phyloP scores from a whole-genome alignment of 2,329 filamentous ascomycete species.

The Trichoderma polysporum region DNA sequence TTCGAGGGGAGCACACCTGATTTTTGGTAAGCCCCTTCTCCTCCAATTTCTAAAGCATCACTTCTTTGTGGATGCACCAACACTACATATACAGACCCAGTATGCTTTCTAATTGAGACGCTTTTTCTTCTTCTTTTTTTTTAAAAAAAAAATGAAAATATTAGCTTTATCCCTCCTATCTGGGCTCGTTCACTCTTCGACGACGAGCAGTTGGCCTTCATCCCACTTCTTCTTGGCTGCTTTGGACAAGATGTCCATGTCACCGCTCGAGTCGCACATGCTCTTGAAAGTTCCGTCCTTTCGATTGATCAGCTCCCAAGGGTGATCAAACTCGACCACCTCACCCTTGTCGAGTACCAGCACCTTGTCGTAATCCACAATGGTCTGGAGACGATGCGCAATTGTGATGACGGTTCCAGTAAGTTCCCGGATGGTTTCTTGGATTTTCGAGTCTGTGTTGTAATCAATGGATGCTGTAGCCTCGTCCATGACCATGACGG shows the following conservation, averaged over 20 bases:
- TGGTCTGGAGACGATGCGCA: constrained; percentile 91
- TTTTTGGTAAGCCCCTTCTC: not conserved
- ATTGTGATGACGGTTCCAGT: constrained; percentile 95
- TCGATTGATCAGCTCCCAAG: constrained; percentile 74
- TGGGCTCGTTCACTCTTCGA: constrained; percentile 24
- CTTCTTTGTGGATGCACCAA: not conserved
- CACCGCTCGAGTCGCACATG: constrained; percentile 67
- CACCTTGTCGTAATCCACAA: constrained; percentile 98
- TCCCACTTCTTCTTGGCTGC: constrained; percentile 57
- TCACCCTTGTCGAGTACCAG: constrained; percentile 86
- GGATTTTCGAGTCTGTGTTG: constrained; percentile 91
- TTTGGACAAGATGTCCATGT: constrained; percentile 51
- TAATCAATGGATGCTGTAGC: constrained; percentile 98
- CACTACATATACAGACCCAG: not conserved
- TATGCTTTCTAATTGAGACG: not conserved
- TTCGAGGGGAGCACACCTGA: not conserved
- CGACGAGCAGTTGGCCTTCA: constrained; percentile 38
- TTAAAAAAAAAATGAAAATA: not conserved
- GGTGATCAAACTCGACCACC: constrained; percentile 88
- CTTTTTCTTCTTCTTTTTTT: not conserved
- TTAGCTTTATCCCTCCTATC: not conserved
- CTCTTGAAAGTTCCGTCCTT: constrained; percentile 62
- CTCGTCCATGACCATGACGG: constrained; percentile 98
- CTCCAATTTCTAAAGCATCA: not conserved
- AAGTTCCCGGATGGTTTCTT: constrained; percentile 92